phyloP scores from a whole-genome alignment of 345 rosid genomes.

The Orychophragmus violaceus region DNA sequence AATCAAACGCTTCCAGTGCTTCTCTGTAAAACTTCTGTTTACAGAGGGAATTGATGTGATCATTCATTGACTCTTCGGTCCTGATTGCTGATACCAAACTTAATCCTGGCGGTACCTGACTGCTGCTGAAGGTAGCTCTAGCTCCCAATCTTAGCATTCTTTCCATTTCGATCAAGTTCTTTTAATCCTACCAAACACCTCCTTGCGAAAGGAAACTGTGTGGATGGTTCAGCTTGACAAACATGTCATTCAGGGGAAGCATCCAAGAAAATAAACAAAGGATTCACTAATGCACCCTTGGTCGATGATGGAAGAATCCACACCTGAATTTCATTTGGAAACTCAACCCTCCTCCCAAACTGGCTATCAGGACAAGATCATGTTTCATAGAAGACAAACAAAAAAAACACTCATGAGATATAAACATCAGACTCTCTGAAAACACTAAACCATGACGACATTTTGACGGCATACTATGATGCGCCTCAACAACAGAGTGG shows the following conservation, averaged over 20 bases:
- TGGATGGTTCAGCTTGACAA: slow-evolving; percentile 6
- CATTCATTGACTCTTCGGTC: slow-evolving; percentile 37
- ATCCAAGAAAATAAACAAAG: neutral
- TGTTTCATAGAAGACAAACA: neutral
- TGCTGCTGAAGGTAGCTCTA: slow-evolving; percentile 8
- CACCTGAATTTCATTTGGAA: too few relatives aligned
- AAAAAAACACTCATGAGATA: slow-evolving; percentile 1
- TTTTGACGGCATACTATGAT: neutral
- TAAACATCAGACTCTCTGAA: neutral
- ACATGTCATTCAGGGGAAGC: neutral
- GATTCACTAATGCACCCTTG: neutral
- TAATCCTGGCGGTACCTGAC: neutral
- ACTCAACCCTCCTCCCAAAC: too few relatives aligned
- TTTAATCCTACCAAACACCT: neutral
- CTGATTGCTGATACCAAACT: slow-evolving; percentile 13
- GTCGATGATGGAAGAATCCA: too few relatives aligned
- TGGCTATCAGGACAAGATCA: neutral
- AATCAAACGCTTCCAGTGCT: slow-evolving; percentile 47
- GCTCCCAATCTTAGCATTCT: slow-evolving; percentile 8
- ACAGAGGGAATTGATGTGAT: slow-evolving; percentile 41
- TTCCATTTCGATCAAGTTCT: slow-evolving; percentile 3
- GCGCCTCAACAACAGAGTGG: neutral
- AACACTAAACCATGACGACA: neutral
- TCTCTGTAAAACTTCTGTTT: slow-evolving; percentile 34
- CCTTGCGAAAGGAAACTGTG: neutral